phyloP scores from a whole-genome alignment of 1,284 basidiomycete genomes.

The Puccinia sorghi region DNA sequence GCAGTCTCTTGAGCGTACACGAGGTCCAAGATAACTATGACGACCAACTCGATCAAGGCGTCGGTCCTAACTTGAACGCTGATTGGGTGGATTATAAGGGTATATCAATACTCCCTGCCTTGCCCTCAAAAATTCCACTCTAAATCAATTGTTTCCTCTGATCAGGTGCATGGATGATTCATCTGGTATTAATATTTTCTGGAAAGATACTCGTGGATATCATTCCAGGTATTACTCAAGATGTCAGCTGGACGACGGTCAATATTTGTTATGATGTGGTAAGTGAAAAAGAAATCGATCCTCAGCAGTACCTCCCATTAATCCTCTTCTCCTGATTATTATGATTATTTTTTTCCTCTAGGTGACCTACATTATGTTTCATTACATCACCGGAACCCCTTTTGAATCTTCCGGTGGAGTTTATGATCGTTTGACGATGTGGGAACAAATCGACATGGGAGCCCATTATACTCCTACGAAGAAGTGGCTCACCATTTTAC shows the following conservation, averaged over 20 bases:
- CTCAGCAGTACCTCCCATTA: too few species aligned
- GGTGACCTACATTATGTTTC: conserved; percentile 98
- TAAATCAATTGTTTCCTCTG: background rate
- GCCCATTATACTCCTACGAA: conserved; percentile 98
- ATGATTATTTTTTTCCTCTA: conserved; percentile 57
- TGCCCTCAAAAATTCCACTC: conserved; percentile 18
- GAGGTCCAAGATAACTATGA: conserved; percentile 60
- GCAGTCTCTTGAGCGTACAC: conserved; percentile 58
- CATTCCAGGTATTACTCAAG: conserved; percentile 87
- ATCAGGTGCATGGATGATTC: conserved; percentile 93
- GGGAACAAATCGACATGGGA: conserved; percentile 99
- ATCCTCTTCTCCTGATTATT: background rate
- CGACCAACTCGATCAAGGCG: conserved; percentile 59
- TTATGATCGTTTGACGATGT: conserved; percentile 94
- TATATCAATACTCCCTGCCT: conserved; percentile 56
- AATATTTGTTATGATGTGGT: conserved; percentile 90
- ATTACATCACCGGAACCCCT: conserved; percentile 94
- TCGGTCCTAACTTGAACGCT: conserved; percentile 77
- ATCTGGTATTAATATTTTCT: conserved; percentile 83
- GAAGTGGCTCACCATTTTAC: conserved; percentile 93
- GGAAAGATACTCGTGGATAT: conserved; percentile 93
- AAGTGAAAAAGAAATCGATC: conserved; percentile 58
- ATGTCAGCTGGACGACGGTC: conserved; percentile 92
- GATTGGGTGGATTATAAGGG: conserved; percentile 99
- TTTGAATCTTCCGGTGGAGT: conserved; percentile 89